phyloP scores from a whole-genome alignment of 352 stramenopile genomes.

The Nannochloropsis limnetica region DNA sequence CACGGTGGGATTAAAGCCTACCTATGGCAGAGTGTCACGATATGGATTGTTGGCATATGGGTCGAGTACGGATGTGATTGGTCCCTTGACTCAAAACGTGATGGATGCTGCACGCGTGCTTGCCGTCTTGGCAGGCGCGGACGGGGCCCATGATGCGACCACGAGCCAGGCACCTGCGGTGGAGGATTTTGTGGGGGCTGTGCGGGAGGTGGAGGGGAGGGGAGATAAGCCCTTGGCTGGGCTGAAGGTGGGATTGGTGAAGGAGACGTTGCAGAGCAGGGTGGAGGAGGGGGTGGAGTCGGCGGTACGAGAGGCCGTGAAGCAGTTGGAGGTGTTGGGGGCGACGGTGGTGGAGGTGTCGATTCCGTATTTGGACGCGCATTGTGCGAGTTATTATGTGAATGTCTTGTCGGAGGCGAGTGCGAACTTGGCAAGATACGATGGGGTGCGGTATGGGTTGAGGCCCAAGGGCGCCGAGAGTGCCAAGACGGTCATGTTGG shows the following conservation, averaged over 20 bases:
- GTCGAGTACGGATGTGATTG: constrained; percentile 49
- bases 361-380: constrained; percentile 44
- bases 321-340: constrained; percentile 36
- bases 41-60: constrained; percentile 52
- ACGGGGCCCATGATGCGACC: constrained; percentile 41
- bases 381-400: constrained; percentile 87
- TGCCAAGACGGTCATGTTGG: constrained; percentile 45
- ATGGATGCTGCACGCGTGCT: constrained; percentile 44
- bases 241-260: constrained; percentile 43
- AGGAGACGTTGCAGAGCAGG: constrained; percentile 39
- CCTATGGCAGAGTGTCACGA: constrained; percentile 68
- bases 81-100: constrained; percentile 45
- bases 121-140: constrained; percentile 39
- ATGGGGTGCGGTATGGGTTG: constrained; percentile 81
- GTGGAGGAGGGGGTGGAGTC: constrained; percentile 41
- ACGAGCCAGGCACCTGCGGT: constrained; percentile 37
- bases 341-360: constrained; percentile 46
- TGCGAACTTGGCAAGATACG: constrained; percentile 93
- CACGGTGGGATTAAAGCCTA: constrained; percentile 90
- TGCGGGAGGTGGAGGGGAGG: constrained; percentile 40
- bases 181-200: constrained; percentile 41
- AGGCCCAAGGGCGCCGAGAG: constrained; percentile 49
- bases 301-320: constrained; percentile 38
- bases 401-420: constrained; percentile 90
- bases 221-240: constrained; percentile 12